A percentile compares a stretch with the other conserved stretches of the same genome.
phyloP scores from a whole-genome alignment of 306 rosid genomes.

The Cucurbita maxima region DNA sequence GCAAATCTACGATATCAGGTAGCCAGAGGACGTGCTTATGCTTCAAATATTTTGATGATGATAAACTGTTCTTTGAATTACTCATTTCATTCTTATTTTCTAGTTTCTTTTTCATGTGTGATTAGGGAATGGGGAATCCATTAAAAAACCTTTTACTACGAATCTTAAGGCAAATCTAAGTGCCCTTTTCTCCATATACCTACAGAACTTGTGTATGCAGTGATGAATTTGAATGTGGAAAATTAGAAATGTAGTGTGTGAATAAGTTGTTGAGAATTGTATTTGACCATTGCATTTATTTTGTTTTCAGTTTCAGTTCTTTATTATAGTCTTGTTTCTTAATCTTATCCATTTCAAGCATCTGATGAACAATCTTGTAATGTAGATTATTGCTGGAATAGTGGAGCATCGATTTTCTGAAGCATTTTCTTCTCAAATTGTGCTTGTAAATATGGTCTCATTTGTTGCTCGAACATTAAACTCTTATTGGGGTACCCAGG shows the following conservation, averaged over 20 bases:
- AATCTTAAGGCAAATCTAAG: neutral
- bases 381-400: constrained; percentile 84
- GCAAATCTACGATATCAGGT: constrained; percentile 98
- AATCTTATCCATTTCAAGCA: constrained; percentile 1
- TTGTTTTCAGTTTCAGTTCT: neutral
- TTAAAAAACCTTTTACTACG: neutral
- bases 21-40: constrained; percentile 2
- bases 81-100: neutral
- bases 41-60: neutral
- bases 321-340: neutral
- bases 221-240: neutral
- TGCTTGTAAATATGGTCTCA: constrained; percentile 71
- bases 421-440: constrained; percentile 47
- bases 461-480: constrained; percentile 67
- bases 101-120: neutral
- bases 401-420: constrained; percentile 85
- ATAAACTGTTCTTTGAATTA: neutral
- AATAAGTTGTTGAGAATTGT: neutral
- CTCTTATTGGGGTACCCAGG: constrained; percentile 98
- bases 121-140: neutral
- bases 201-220: constrained; percentile 1
- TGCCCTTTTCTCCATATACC: neutral
- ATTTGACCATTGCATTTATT: neutral
- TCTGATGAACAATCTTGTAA: constrained; percentile 4
- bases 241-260: neutral